phyloP scores from a whole-genome alignment of 2,329 filamentous ascomycete genomes.

The Apiospora rasikravindrae region DNA sequence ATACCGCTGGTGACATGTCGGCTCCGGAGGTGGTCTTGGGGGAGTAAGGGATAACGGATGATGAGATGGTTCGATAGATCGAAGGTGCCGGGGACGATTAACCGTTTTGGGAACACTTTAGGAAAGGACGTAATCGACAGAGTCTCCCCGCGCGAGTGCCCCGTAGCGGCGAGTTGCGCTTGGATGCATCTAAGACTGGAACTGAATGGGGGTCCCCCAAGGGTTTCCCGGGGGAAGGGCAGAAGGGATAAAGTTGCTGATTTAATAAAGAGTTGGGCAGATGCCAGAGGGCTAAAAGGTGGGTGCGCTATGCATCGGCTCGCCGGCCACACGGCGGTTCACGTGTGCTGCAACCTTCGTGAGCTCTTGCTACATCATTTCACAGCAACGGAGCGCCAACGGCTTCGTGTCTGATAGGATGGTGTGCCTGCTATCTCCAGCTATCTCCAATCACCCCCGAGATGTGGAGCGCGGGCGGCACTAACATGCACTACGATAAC shows the following conservation, averaged over 20 bases:
- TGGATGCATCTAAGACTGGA: neutral
- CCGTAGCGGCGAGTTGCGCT: constrained; percentile 8
- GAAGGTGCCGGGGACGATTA: constrained; percentile 1
- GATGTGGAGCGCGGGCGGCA: constrained; percentile 4
- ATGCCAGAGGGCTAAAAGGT: neutral
- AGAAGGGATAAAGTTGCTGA: constrained; percentile 13
- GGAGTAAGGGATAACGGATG: neutral
- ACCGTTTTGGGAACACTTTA: constrained; percentile 15
- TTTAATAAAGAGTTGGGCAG: constrained; percentile 9
- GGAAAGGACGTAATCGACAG: neutral
- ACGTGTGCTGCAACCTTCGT: neutral
- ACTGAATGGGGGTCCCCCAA: constrained; percentile 1
- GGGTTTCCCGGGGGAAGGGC: neutral
- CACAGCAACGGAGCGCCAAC: neutral
- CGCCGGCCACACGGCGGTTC: neutral
- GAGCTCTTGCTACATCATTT: neutral
- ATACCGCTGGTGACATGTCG: constrained; percentile 20
- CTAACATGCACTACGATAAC: constrained; percentile 13
- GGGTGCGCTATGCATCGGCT: constrained; percentile 8
- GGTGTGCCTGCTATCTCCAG: constrained; percentile 9
- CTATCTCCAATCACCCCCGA: constrained; percentile 12
- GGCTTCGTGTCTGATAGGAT: constrained; percentile 13
- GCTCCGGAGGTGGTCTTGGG: neutral
- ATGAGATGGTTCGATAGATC: neutral
- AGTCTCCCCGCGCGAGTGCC: neutral